These are phyloP conservation scores for Hanseniaspora thailandica DNA, from an alignment of 805 yeast species.

Conservation along the genomic window DNA sequence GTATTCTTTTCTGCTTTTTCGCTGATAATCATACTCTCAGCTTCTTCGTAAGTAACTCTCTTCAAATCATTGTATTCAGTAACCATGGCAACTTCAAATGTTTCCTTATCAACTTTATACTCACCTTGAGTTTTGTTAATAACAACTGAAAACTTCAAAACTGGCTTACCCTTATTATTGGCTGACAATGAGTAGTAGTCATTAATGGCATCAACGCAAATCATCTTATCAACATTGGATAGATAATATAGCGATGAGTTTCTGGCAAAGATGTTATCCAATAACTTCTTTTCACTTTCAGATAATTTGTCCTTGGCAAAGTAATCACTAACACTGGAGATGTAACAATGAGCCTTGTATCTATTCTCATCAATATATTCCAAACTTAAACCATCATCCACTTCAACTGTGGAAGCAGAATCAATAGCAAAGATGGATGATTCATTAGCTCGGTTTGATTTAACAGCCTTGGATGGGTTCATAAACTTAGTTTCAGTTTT, in stretches of 20 bases:
- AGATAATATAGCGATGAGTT: neutral
- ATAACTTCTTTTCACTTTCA: neutral
- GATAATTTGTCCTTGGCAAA: constrained; percentile 20
- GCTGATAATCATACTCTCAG: neutral
- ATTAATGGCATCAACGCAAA: neutral
- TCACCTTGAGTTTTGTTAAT: neutral
- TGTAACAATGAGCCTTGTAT: neutral
- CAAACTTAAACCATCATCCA: constrained; percentile 85
- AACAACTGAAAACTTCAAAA: neutral
- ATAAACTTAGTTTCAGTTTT: neutral
- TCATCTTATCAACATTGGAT: neutral
- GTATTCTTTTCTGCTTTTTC: neutral
- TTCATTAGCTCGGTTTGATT: constrained; percentile 17
- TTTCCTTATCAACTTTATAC: neutral
- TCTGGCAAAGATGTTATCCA: neutral
- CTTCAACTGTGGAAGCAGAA: constrained; percentile 65
- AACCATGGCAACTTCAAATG: neutral
- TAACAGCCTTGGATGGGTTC: neutral
- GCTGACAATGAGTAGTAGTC: neutral
- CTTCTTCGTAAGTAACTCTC: constrained; percentile 7
- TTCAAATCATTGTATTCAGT: neutral
- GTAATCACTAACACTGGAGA: constrained; percentile 23
- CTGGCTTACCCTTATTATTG: neutral
- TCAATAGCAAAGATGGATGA: constrained; percentile 74
- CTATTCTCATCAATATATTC: constrained; percentile 22